These are phyloP conservation scores for Dichotomopilus funicola DNA, from an alignment of 2,329 filamentous ascomycete genomes.

Conservation along the genomic window DNA sequence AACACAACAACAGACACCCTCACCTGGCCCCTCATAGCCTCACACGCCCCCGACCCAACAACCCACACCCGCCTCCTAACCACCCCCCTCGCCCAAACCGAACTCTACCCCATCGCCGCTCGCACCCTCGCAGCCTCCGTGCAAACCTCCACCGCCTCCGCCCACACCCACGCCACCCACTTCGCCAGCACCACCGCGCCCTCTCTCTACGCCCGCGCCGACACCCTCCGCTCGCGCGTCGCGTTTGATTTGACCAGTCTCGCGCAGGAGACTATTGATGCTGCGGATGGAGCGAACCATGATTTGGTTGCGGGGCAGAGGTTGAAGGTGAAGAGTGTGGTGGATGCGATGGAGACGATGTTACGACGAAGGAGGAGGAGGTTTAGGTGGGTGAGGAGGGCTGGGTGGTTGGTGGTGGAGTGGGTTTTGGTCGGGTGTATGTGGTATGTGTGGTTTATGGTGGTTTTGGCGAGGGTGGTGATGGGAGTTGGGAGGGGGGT, in stretches of 20 bases:
- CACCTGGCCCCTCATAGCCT: slow-evolving; percentile 39
- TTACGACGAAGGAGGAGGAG: slow-evolving; percentile 59
- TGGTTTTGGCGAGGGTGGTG: slow-evolving; percentile 65
- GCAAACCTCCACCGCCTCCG: slow-evolving; percentile 43
- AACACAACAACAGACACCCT: background rate
- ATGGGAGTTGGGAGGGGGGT: slow-evolving; percentile 56
- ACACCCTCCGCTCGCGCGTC: slow-evolving; percentile 34
- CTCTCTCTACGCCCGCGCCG: slow-evolving; percentile 17
- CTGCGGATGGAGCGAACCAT: slow-evolving; percentile 70
- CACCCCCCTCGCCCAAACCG: slow-evolving; percentile 35
- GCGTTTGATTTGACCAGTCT: slow-evolving; percentile 50
- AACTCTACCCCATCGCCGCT: slow-evolving; percentile 47
- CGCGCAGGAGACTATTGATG: slow-evolving; percentile 64
- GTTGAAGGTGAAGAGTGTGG: slow-evolving; percentile 71
- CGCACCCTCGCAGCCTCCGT: slow-evolving; percentile 45
- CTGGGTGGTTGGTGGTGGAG: slow-evolving; percentile 77
- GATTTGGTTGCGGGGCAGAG: slow-evolving; percentile 72
- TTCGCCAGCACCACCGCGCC: slow-evolving; percentile 54
- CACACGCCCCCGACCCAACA: slow-evolving; percentile 32
- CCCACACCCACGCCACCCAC: slow-evolving; percentile 52
- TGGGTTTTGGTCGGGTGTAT: slow-evolving; percentile 83
- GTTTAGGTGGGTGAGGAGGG: slow-evolving; percentile 67
- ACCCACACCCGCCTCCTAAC: slow-evolving; percentile 27
- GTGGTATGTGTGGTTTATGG: slow-evolving; percentile 91
- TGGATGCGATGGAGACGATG: slow-evolving; percentile 72